Base-by-base conservation (phyloP, 495 filamentous ascomycete genomes). In the Neurospora tetrasperma region DNA sequence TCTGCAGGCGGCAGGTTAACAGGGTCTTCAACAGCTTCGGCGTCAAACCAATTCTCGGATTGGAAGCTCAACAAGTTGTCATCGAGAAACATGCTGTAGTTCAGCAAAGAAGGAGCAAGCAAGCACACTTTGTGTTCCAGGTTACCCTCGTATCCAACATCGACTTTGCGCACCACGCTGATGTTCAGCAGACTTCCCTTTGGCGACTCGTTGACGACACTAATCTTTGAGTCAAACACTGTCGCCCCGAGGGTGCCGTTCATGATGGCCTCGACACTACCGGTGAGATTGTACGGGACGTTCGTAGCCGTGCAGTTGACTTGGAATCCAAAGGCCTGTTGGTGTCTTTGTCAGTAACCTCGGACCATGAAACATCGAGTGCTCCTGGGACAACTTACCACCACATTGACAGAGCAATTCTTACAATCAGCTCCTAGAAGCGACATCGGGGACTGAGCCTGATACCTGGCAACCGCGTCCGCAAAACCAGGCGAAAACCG, bases 341-440 rank as follows among this genome's bases (percentile, higher is more conserved):
- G 27, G 5, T 5, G 10, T 27, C 11, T 54, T 20, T 20, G 20
- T 54, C 2, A 54, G 20, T 27, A 5, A 54, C 11, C 23, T 0
- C 20, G 0, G 20, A 1, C 0, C 20, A 2, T 54, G 46, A 23
- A 1, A 1, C 18, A 44, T 54, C 0, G 3, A 5, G 2, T 0
- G 12, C 38, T 11, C 10, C 46, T 12, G 0, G 10, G 11, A 23
- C 9, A 54, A 54, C 46, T 0, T 27, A 54, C 54, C 23, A 62
- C 54, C 12, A 62, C 54, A 27, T 62, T 35, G 12, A 62, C 10
- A 31, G 27, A 27, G 54, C 54, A 62, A 1, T 62, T 62, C 0
- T 14, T 18, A 35, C 54, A 62, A 1, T 62, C 23, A 16, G 54
- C 54, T 5, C 54, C 54, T 1, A 62, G 54, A 1, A 62, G 11